Evolutionary conservation across 495 filamentous ascomycete species (phyloP), one percentile per base, ranked within the genome.

Genomic region (Neurospora sp.): DNA sequence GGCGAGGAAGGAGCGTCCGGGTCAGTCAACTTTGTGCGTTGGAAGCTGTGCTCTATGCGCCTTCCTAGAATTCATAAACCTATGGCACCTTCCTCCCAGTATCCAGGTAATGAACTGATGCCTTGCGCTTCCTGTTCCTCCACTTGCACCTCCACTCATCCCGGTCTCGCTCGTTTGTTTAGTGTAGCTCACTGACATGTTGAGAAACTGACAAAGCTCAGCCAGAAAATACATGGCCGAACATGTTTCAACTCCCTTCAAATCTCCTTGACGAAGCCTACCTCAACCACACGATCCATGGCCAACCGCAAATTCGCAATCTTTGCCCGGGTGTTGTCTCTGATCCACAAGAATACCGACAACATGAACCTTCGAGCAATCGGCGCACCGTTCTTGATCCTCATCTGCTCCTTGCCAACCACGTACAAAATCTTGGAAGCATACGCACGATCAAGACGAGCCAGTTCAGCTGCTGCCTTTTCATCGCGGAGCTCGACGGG

Each of bases 381-480:
- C 38, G 85, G 82, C 31, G 82, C 84, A 8, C 79, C 81, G 8
- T 72, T 48, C 68, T 80, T 81, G 74, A 93, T 84, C 22, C 81
- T 81, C 85, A 93, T 86, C 81, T 92, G 86, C 74, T 93, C 91
- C 77, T 93, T 93, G 17, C 91, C 91, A 17, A 93, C 83, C 27
- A 93, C 85, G 75, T 93, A 92, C 44, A 91, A 78, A 40, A 91
- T 84, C 74, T 90, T 89, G 38, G 83, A 83, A n/a, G 84, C 83
- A 72, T 86, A 90, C 1, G 90, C 90, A 0, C 81, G 76, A 31
- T 90, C 86, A 0, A 93, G 79, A 5, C 82, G 78, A 0, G 82
- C 85, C 2, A 90, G 76, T 40, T 87, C 84, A 2, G 73, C 79
- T 10, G 82, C 80, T 5, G 82, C 74, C 14, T 79, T 78, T 14